phyloP scores from a whole-genome alignment of 257 asterid genomes.

The Fraxinus pennsylvanica region DNA sequence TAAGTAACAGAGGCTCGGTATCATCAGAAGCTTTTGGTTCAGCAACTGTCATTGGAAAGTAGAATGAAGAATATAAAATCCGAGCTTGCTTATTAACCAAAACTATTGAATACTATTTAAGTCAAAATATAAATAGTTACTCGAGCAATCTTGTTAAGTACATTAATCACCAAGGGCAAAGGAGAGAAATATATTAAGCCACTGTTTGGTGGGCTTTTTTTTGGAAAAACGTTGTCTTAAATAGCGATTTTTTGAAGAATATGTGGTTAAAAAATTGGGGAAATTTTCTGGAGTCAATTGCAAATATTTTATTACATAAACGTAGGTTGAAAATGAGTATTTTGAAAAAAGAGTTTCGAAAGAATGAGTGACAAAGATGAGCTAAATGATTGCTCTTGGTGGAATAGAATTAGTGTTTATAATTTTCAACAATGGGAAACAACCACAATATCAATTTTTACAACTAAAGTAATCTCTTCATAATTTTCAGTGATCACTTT shows the following conservation, averaged over 20 bases:
- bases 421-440: too few species aligned
- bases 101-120: not conserved
- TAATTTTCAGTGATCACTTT: not conserved
- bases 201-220: too few species aligned
- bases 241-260: too few species aligned
- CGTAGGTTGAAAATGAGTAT: too few species aligned
- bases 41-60: constrained; percentile 67
- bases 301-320: too few species aligned
- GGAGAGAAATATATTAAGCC: not conserved
- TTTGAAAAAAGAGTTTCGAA: too few species aligned
- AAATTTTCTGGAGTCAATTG: too few species aligned
- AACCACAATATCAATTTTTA: not conserved
- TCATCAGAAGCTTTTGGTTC: constrained; percentile 71
- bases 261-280: too few species aligned
- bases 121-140: not conserved
- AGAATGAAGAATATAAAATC: constrained; percentile 7
- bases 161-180: not conserved
- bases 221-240: too few species aligned
- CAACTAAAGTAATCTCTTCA: not conserved
- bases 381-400: too few species aligned
- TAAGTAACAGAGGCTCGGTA: constrained; percentile 79
- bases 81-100: constrained; percentile 1
- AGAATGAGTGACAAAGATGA: too few species aligned
- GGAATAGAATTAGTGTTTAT: too few species aligned
- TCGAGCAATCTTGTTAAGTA: not conserved